A percentile compares a stretch with the other conserved stretches of the same genome.
These are phyloP conservation scores for Physcomitrellopsis africana DNA, from an alignment of 225 moss, liverwort and hornwort species.

Conservation along the genomic window DNA sequence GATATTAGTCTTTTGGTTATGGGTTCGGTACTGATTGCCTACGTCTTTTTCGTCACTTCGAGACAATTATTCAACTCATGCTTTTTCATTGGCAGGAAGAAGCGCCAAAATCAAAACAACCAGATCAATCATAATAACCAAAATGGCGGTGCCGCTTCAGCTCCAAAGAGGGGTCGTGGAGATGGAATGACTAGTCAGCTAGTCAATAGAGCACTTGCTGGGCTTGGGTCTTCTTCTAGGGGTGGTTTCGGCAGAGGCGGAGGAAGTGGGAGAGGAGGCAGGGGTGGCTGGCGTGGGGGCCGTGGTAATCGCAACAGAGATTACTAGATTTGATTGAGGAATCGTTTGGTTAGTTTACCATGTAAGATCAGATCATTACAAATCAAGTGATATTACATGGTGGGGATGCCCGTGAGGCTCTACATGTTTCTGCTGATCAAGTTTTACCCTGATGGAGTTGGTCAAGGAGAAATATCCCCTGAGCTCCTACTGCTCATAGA, in stretches of 20 bases:
- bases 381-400: background rate
- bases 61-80: background rate
- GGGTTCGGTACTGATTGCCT: background rate
- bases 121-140: constrained; percentile 28
- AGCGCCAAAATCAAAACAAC: constrained; percentile 47
- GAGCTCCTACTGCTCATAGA: too few species aligned
- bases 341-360: constrained; percentile 23
- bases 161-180: constrained; percentile 73
- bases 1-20: background rate
- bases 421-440: too few species aligned
- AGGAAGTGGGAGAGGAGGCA: constrained; percentile 66
- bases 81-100: constrained; percentile 53
- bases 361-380: constrained; percentile 41
- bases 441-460: too few species aligned
- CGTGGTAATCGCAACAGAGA: constrained; percentile 53
- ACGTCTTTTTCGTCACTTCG: background rate
- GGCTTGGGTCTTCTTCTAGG: constrained; percentile 70
- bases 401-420: too few species aligned
- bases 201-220: constrained; percentile 92
- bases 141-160: constrained; percentile 72
- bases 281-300: constrained; percentile 69
- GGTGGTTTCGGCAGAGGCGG: constrained; percentile 73
- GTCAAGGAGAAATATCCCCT: too few species aligned
- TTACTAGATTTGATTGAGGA: constrained; percentile 31
- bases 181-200: constrained; percentile 79